Evolutionary conservation across 2,329 filamentous ascomycete genomes (phyloP).

Genomic region (Pyrenochaeta sp.): DNA sequence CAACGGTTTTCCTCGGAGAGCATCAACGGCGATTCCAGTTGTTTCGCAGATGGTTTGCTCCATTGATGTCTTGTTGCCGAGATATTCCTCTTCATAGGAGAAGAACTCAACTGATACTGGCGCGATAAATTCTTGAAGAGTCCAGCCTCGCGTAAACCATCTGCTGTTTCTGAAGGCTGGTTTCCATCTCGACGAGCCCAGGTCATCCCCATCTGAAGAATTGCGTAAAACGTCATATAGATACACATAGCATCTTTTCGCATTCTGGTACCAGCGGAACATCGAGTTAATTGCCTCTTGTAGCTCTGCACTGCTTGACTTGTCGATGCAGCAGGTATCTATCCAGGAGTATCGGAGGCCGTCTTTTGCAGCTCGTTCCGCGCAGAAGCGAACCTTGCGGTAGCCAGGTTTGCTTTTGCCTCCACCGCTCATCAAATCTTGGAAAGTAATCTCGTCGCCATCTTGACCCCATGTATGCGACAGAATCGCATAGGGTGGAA

Average conservation of each 20-base stretch:
- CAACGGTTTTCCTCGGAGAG: too few relatives aligned
- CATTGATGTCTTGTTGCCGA: conserved; percentile 8
- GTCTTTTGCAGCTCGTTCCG: conserved; percentile 14
- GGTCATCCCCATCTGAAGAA: neutral
- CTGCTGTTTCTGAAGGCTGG: conserved; percentile 9
- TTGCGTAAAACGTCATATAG: conserved; percentile 9
- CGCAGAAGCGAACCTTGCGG: conserved; percentile 20
- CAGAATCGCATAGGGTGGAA: conserved; percentile 23
- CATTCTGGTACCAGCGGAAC: conserved; percentile 20
- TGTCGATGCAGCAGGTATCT: conserved; percentile 31
- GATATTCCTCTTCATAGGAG: neutral
- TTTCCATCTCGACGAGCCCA: too few relatives aligned
- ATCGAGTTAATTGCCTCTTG: conserved; percentile 26
- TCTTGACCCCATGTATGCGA: conserved; percentile 23
- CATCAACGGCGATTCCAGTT: too few relatives aligned
- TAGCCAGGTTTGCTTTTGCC: conserved; percentile 8
- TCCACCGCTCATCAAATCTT: conserved; percentile 2
- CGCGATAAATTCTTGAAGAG: conserved; percentile 24
- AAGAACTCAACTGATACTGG: conserved; percentile 10
- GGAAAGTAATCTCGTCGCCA: conserved; percentile 17
- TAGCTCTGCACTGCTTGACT: conserved; percentile 13
- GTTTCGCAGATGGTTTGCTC: neutral
- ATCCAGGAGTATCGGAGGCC: conserved; percentile 21
- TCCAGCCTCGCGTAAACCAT: conserved; percentile 30
- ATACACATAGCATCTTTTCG: conserved; percentile 19